These are phyloP conservation scores for Panellus pusillus DNA, from an alignment of 768 basidiomycete genomes.

Conservation along the genomic window DNA sequence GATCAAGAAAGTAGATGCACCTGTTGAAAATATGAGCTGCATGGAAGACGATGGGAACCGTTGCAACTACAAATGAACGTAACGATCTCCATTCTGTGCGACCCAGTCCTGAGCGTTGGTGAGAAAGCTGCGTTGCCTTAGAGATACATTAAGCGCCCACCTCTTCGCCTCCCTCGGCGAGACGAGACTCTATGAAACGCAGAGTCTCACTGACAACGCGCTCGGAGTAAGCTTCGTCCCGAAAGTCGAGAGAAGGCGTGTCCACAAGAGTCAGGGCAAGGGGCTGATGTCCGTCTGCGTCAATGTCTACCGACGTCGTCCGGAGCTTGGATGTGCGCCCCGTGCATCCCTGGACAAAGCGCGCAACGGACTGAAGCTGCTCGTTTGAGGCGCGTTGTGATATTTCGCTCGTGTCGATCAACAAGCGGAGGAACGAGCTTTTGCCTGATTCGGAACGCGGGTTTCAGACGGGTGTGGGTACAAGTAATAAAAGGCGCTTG, in stretches of 20 bases:
- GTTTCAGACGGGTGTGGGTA: conserved; percentile 22
- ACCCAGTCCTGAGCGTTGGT: conserved; percentile 60
- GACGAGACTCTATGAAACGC: conserved; percentile 69
- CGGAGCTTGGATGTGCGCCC: conserved; percentile 74
- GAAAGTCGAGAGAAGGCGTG: conserved; percentile 78
- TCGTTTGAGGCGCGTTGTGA: conserved; percentile 63
- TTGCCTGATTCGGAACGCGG: conserved; percentile 58
- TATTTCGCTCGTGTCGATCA: conserved; percentile 78
- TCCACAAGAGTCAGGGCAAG: conserved; percentile 75
- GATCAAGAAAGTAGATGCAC: conserved; percentile 87
- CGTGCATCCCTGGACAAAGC: conserved; percentile 75
- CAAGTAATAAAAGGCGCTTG: conserved; percentile 28
- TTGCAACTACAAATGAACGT: conserved; percentile 72
- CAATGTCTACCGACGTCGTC: conserved; percentile 70
- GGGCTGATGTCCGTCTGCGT: conserved; percentile 51
- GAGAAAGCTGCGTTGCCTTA: conserved; percentile 20
- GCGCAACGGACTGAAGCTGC: conserved; percentile 78
- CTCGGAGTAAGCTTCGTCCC: conserved; percentile 64
- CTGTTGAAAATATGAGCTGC: conserved; percentile 38
- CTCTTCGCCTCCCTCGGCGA: conserved; percentile 73
- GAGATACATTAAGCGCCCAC: conserved; percentile 49
- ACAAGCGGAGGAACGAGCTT: conserved; percentile 82
- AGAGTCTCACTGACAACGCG: conserved; percentile 66
- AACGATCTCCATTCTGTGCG: conserved; percentile 68
- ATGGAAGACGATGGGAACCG: conserved; percentile 16